Percentiles rank a stretch among this genome's conserved stretches.
Conservation (phyloP, 257 asterid genomes). For the Solanum chiquidenum region DNA sequence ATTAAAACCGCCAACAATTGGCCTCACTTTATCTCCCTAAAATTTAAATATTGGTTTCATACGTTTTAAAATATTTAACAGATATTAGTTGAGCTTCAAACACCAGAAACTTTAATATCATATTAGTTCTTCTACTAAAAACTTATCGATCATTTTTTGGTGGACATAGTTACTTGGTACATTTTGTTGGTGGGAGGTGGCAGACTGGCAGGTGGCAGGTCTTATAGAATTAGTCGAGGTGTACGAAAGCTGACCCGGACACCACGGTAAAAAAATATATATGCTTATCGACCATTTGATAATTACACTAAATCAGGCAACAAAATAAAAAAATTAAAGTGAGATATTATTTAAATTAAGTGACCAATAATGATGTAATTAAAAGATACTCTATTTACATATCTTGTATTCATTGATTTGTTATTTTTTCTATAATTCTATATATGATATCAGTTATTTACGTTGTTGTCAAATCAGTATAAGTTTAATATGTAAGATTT, state of each 20-base stretch:
- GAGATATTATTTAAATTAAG: neutral
- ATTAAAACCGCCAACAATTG: neutral
- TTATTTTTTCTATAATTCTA: neutral
- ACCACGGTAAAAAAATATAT: neutral
- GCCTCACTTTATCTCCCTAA: neutral
- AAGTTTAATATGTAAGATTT: neutral
- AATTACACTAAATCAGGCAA: neutral
- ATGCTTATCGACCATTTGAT: neutral
- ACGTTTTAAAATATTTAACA: neutral
- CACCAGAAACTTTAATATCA: neutral
- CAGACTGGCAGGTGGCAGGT: neutral
- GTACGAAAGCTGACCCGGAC: accelerated
- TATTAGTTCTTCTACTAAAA: too few relatives aligned
- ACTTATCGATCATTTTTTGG: too few relatives aligned
- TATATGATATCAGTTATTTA: neutral
- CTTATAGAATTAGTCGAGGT: too few relatives aligned
- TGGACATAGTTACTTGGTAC: too few relatives aligned
- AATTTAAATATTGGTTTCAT: neutral
- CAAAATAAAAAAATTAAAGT: neutral
- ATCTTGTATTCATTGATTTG: neutral
- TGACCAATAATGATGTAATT: neutral
- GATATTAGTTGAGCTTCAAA: neutral
- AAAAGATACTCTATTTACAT: neutral
- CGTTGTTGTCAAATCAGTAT: neutral
- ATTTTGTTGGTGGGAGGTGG: too few relatives aligned